These are phyloP conservation scores for Ophiosphaerella herpotricha DNA, from an alignment of 2,329 filamentous ascomycete genomes.

Conservation along the genomic window DNA sequence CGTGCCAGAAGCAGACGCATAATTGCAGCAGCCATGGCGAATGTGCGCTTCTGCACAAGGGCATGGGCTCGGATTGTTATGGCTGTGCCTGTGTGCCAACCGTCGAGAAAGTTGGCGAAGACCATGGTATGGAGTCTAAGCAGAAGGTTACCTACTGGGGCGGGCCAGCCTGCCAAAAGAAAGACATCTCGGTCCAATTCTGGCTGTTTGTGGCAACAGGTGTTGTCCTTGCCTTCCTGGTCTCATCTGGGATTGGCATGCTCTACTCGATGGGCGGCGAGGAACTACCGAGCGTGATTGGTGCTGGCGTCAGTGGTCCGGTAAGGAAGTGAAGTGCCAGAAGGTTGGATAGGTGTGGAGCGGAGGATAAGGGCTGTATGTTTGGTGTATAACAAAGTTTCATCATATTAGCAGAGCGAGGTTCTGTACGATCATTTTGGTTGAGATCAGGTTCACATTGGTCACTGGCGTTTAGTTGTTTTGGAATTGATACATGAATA, in stretches of 20 bases:
- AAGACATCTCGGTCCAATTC: constrained; percentile 86
- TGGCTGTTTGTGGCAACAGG: constrained; percentile 81
- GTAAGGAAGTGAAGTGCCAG: constrained; percentile 43
- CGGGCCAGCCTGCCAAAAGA: constrained; percentile 85
- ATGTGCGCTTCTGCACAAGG: constrained; percentile 70
- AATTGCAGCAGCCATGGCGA: constrained; percentile 82
- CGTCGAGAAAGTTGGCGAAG: constrained; percentile 53
- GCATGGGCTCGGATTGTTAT: constrained; percentile 64
- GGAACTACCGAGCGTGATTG: constrained; percentile 90
- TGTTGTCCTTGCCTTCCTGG: constrained; percentile 68
- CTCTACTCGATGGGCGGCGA: constrained; percentile 83
- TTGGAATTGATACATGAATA: constrained; percentile 32
- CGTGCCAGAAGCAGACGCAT: constrained; percentile 71
- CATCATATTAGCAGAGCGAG: constrained; percentile 17
- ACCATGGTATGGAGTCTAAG: constrained; percentile 53
- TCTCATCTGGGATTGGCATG: constrained; percentile 75
- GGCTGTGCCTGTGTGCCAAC: constrained; percentile 74
- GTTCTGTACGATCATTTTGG: constrained; percentile 31
- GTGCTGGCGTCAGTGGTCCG: constrained; percentile 83
- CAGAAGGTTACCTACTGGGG: constrained; percentile 75
- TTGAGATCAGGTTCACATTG: constrained; percentile 27
- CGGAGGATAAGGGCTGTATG: constrained; percentile 26
- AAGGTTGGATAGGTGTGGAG: background rate
- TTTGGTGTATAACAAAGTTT: constrained; percentile 33
- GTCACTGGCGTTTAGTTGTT: constrained; percentile 40